These are phyloP conservation scores for Ascocoryne sarcoides DNA, from an alignment of 2,329 filamentous ascomycete genomes.

Conservation along the genomic window DNA sequence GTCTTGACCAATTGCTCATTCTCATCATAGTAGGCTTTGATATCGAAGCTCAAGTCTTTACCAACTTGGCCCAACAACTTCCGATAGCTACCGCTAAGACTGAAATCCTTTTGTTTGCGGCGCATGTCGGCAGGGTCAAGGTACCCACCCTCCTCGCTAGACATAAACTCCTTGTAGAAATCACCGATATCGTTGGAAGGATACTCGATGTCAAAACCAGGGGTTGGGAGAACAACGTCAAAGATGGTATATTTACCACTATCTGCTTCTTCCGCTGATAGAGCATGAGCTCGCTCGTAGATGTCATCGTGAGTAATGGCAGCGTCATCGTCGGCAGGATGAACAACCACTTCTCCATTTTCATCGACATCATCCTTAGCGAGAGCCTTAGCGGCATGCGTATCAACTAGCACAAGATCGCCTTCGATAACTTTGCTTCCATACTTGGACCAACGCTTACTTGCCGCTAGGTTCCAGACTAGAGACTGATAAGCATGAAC, in stretches of 20 bases:
- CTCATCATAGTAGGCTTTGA: slow-evolving; percentile 60
- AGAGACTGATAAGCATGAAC: slow-evolving; percentile 93
- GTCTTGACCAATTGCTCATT: slow-evolving; percentile 84
- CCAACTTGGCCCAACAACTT: slow-evolving; percentile 68
- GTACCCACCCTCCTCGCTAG: slow-evolving; percentile 61
- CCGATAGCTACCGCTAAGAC: slow-evolving; percentile 79
- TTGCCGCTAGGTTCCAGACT: slow-evolving; percentile 84
- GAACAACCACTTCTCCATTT: slow-evolving; percentile 35
- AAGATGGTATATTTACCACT: slow-evolving; percentile 73
- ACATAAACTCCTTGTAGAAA: slow-evolving; percentile 85
- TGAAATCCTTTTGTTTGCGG: slow-evolving; percentile 76
- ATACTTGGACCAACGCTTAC: slow-evolving; percentile 69
- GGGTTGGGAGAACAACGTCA: slow-evolving; percentile 85
- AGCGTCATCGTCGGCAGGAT: slow-evolving; percentile 48
- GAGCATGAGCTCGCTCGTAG: slow-evolving; percentile 60
- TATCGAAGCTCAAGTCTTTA: slow-evolving; percentile 52
- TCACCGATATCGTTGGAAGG: slow-evolving; percentile 74
- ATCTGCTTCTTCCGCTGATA: slow-evolving; percentile 69
- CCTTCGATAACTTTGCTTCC: slow-evolving; percentile 70
- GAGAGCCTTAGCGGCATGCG: slow-evolving; percentile 10
- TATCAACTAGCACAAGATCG: slow-evolving; percentile 48
- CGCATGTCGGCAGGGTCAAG: slow-evolving; percentile 84
- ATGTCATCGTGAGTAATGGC: slow-evolving; percentile 43
- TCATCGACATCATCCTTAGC: slow-evolving; percentile 28
- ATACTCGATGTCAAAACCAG: slow-evolving; percentile 83